Evolutionary conservation across 495 filamentous ascomycete genomes (phyloP).

Genomic region (Friedmanniomyces endolithicus): DNA sequence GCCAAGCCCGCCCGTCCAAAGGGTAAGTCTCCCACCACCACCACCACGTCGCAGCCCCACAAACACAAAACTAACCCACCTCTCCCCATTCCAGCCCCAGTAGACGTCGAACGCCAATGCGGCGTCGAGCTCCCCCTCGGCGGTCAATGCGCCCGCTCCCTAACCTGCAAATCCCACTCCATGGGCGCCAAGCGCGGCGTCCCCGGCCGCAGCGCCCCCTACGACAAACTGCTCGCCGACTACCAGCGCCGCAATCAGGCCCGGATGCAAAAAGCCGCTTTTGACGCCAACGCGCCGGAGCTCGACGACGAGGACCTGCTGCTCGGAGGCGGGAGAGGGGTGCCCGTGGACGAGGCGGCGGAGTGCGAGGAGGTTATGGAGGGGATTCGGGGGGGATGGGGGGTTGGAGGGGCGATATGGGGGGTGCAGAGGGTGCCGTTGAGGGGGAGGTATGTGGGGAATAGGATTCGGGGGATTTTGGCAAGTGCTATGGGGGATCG

Average conservation of each 20-base stretch:
- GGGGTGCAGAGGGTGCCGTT: constrained; percentile 53
- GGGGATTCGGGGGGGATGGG: constrained; percentile 60
- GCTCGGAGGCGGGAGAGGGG: constrained; percentile 39
- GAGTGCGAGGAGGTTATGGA: constrained; percentile 81
- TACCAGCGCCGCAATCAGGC: constrained; percentile 99
- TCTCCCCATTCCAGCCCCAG: constrained; percentile 61
- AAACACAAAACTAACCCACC: too few species aligned
- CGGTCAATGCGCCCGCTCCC: constrained; percentile 73
- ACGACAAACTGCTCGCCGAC: constrained; percentile 82
- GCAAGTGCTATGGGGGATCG: background rate
- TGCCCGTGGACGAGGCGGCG: constrained; percentile 78
- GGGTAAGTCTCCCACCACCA: background rate
- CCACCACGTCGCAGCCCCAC: too few species aligned
- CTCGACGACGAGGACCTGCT: constrained; percentile 65
- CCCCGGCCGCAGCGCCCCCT: constrained; percentile 78
- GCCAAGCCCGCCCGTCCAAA: constrained; percentile 65
- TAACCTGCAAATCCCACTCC: constrained; percentile 92
- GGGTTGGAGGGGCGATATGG: constrained; percentile 50
- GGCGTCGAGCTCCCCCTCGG: constrained; percentile 79
- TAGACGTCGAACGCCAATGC: constrained; percentile 95
- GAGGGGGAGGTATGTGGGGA: constrained; percentile 49
- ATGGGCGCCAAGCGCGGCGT: constrained; percentile 95
- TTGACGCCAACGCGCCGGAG: constrained; percentile 86
- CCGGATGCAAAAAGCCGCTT: constrained; percentile 86
- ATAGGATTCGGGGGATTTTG: background rate